Evolutionary conservation across 495 filamentous ascomycete genomes (phyloP), one percentile per base, ranked within the genome.

Genomic region (Lentithecium fluviatile): DNA sequence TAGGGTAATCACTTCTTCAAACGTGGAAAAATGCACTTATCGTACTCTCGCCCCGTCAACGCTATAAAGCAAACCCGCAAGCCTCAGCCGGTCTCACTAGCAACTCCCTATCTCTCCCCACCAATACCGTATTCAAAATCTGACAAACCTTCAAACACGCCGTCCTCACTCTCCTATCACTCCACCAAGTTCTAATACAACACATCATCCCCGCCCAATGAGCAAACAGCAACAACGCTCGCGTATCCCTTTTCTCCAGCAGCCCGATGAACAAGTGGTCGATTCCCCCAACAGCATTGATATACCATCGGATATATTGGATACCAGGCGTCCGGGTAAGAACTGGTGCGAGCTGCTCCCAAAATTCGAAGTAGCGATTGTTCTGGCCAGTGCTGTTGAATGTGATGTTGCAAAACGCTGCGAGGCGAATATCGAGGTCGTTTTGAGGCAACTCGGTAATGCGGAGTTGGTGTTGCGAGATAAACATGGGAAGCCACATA

Each of bases 201-300:
- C 49, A 52, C 49, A 52, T 52, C 24, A 52, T 13, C 26, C 12
- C 24, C 29, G 24, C 17, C 49, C 49, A 52, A 36, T 52, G 49
- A 2, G 49, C 23, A 21, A 52, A 52, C 12, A 52, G 29, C 49
- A 52, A 2, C 49, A 52, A 19, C 8, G 49, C 49, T n/a, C 20
- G 32, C 8, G 24, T 13, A 25, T 52, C 49, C n/a, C 20, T 25
- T 19, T 6, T 19, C 49, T 52, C 49, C 26, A 52, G 29, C 24
- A 52, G 20, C 29, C 17, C 26, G 29, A 52, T 37, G 29, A 52
- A 52, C 4, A 3, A 2, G 5, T 32, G 29, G 20, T 20, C 8
- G 10, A 52, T 52, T 4, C 49, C 49, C 3, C 49, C 49, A 2
- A 36, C 26, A 4, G 29, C 49, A 34, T 25, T 32, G 2, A 52